Conservation (phyloP, 495 filamentous ascomycete genomes). For the Baudoinia panamericana region DNA sequence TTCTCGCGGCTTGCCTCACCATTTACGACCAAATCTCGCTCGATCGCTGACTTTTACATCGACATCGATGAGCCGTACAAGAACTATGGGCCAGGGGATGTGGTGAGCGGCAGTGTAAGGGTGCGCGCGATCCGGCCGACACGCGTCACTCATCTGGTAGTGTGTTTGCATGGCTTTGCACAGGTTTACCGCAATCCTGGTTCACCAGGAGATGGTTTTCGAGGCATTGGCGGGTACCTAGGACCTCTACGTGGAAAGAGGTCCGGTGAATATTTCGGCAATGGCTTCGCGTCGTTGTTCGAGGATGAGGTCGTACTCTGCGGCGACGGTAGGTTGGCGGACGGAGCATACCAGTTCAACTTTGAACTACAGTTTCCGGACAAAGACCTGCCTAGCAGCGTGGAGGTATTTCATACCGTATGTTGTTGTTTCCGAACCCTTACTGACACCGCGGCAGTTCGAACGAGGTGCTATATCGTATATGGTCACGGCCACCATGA, state of each 20-base stretch:
- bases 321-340: slow-evolving; percentile 74
- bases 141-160: slow-evolving; percentile 79
- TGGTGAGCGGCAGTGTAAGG: slow-evolving; percentile 59
- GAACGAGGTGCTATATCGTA: slow-evolving; percentile 90
- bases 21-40: slow-evolving; percentile 52
- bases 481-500: slow-evolving; percentile 76
- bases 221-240: slow-evolving; percentile 31
- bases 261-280: slow-evolving; percentile 57
- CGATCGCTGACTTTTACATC: slow-evolving; percentile 70
- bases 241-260: slow-evolving; percentile 43
- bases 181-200: slow-evolving; percentile 71
- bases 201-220: slow-evolving; percentile 45
- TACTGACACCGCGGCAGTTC: slow-evolving; percentile 45
- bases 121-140: slow-evolving; percentile 69
- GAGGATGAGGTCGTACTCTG: slow-evolving; percentile 84
- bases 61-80: slow-evolving; percentile 76
- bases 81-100: slow-evolving; percentile 59
- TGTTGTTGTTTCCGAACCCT: slow-evolving; percentile 2
- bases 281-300: slow-evolving; percentile 75
- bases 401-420: slow-evolving; percentile 55
- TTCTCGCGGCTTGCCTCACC: slow-evolving; percentile 47
- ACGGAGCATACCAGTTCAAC: slow-evolving; percentile 80
- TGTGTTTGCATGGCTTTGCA: slow-evolving; percentile 76
- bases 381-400: slow-evolving; percentile 77
- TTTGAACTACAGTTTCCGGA: slow-evolving; percentile 74